These are phyloP conservation scores for Daldinia grandis DNA, from an alignment of 495 filamentous ascomycete genomes.

Conservation along the genomic window DNA sequence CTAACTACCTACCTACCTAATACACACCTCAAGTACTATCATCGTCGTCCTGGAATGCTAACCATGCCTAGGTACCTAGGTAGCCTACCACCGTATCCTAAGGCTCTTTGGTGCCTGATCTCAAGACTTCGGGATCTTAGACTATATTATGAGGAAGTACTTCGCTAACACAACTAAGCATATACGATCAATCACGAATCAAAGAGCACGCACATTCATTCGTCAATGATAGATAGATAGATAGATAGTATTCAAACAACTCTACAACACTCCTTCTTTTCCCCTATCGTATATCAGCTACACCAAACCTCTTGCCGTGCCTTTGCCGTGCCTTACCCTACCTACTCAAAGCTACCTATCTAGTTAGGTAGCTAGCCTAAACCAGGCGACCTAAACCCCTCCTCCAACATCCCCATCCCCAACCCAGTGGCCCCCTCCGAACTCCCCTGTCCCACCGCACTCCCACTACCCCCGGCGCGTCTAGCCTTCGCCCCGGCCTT, in stretches of 20 bases:
- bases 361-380: constrained; percentile 18
- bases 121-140: too few species aligned
- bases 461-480: constrained; percentile 56
- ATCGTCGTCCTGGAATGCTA: too few species aligned
- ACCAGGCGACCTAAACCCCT: constrained; percentile 33
- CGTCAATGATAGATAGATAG: background rate
- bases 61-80: too few species aligned
- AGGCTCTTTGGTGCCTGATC: too few species aligned
- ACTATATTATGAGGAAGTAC: too few species aligned
- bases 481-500: constrained; percentile 81
- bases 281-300: background rate
- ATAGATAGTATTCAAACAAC: background rate
- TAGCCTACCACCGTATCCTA: too few species aligned
- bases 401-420: constrained; percentile 3
- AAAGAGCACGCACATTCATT: background rate
- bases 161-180: too few species aligned
- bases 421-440: constrained; percentile 14
- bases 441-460: constrained; percentile 12
- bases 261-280: background rate
- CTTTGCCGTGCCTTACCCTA: too few species aligned
- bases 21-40: too few species aligned
- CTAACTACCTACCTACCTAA: too few species aligned
- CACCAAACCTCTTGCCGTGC: too few species aligned
- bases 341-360: background rate
- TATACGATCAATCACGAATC: too few species aligned